Evolutionary conservation across 2,329 filamentous ascomycete species (phyloP).

Genomic region (Sarocladium kiliense): DNA sequence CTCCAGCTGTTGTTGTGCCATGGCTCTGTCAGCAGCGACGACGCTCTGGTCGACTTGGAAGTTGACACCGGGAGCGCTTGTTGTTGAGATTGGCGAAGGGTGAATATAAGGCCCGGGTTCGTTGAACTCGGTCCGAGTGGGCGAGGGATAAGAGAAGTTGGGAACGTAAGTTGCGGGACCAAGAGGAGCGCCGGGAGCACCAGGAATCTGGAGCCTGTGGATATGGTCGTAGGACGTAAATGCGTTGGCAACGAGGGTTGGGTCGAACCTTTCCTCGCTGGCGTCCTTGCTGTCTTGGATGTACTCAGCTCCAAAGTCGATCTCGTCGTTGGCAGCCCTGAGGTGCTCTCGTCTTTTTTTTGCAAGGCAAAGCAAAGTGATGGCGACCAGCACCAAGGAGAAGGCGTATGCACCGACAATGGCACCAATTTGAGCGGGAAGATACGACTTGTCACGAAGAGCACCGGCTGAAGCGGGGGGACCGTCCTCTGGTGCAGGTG

Average conservation of each 20-base stretch:
- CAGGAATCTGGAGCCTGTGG: not conserved
- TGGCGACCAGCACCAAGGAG: slow-evolving; percentile 68
- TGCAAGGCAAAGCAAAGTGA: slow-evolving; percentile 56
- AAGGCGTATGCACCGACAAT: slow-evolving; percentile 80
- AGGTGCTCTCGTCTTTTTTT: slow-evolving; percentile 50
- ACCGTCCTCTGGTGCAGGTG: slow-evolving; percentile 55
- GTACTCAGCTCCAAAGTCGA: slow-evolving; percentile 27
- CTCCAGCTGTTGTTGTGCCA: slow-evolving; percentile 79
- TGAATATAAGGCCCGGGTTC: slow-evolving; percentile 34
- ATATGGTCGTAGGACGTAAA: slow-evolving; percentile 10
- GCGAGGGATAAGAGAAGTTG: slow-evolving; percentile 48
- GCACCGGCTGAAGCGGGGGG: slow-evolving; percentile 54
- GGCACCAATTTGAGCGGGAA: slow-evolving; percentile 78
- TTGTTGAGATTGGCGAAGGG: slow-evolving; percentile 37
- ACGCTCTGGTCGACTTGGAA: slow-evolving; percentile 72
- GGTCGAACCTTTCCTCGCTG: slow-evolving; percentile 5
- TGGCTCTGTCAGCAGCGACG: slow-evolving; percentile 66
- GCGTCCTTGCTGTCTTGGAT: slow-evolving; percentile 13
- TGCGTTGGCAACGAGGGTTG: slow-evolving; percentile 15
- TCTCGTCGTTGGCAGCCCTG: slow-evolving; percentile 46
- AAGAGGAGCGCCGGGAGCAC: not conserved
- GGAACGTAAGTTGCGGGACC: slow-evolving; percentile 18
- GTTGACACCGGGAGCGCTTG: slow-evolving; percentile 53
- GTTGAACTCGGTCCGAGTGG: slow-evolving; percentile 29
- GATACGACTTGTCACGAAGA: slow-evolving; percentile 54